phyloP scores from a whole-genome alignment of 371 early-diverging fungal genomes.

The Zychaea mexicana region DNA sequence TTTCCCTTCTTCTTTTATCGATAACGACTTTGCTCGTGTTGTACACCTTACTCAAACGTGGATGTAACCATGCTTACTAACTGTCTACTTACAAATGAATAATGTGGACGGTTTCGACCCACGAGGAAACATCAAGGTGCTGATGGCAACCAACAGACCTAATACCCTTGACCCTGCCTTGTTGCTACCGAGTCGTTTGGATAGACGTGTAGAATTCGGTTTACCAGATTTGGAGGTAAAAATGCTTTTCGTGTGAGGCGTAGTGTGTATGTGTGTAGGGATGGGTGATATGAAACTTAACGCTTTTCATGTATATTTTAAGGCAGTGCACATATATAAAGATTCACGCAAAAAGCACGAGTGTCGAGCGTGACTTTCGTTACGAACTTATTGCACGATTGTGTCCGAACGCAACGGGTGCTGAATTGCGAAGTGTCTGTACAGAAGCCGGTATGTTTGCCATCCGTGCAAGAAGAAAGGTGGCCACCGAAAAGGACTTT shows the following conservation, averaged over 20 bases:
- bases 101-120: constrained; percentile 99
- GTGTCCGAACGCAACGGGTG: constrained; percentile 97
- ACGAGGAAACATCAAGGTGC: constrained; percentile 98
- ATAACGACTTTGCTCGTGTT: too few relatives aligned
- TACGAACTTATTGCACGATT: constrained; percentile 95
- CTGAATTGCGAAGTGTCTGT: constrained; percentile 99
- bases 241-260: too few relatives aligned
- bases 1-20: too few relatives aligned
- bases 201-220: constrained; percentile 99
- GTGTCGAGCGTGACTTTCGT: constrained; percentile 98
- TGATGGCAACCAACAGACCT: constrained; percentile 99
- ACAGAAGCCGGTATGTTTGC: constrained; percentile 99
- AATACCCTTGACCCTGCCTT: constrained; percentile 99
- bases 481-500: constrained; percentile 99
- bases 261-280: too few relatives aligned
- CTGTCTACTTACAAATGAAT: too few relatives aligned
- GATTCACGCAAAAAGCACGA: constrained; percentile 99
- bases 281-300: background rate
- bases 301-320: constrained; percentile 5
- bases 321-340: constrained; percentile 98
- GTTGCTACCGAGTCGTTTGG: constrained; percentile 98
- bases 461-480: constrained; percentile 98
- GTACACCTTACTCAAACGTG: too few relatives aligned
- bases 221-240: constrained; percentile 91
- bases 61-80: too few relatives aligned